These are phyloP conservation scores for Neurospora sp. DNA, from an alignment of 495 filamentous ascomycete species.

Conservation along the genomic window DNA sequence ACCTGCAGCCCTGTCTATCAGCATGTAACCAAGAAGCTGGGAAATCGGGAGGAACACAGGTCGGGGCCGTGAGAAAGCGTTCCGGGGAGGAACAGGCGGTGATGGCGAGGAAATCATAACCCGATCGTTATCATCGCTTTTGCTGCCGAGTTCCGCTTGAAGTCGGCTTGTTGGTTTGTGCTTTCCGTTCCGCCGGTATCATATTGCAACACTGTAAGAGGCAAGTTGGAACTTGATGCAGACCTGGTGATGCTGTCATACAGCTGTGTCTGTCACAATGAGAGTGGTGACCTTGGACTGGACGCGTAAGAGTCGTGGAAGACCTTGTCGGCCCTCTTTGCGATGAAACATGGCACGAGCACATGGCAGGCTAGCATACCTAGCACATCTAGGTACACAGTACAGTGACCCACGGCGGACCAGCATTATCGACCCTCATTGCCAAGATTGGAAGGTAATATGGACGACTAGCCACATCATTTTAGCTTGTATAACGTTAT, in stretches of 20 bases:
- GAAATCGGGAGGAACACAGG: not conserved
- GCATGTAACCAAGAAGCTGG: not conserved
- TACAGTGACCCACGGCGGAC: not conserved
- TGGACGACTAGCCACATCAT: not conserved
- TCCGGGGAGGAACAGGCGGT: not conserved
- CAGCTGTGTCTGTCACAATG: not conserved
- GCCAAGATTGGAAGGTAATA: not conserved
- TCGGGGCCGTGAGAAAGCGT: not conserved
- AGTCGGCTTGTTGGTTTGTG: not conserved
- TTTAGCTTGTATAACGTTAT: not conserved
- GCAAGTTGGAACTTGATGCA: not conserved
- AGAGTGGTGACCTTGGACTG: not conserved
- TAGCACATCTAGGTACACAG: not conserved
- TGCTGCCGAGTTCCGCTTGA: not conserved
- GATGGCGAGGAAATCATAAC: not conserved
- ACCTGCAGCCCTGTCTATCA: not conserved
- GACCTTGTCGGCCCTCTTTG: not conserved
- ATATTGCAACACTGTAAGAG: not conserved
- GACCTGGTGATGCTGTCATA: not conserved
- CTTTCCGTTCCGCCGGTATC: not conserved
- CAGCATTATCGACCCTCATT: not conserved
- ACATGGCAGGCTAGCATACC: not conserved
- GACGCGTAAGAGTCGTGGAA: not conserved
- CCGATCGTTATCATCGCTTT: not conserved
- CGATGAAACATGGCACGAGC: not conserved